Conservation (phyloP, 1,139 yeast species). For the Suhomyces maxii region DNA sequence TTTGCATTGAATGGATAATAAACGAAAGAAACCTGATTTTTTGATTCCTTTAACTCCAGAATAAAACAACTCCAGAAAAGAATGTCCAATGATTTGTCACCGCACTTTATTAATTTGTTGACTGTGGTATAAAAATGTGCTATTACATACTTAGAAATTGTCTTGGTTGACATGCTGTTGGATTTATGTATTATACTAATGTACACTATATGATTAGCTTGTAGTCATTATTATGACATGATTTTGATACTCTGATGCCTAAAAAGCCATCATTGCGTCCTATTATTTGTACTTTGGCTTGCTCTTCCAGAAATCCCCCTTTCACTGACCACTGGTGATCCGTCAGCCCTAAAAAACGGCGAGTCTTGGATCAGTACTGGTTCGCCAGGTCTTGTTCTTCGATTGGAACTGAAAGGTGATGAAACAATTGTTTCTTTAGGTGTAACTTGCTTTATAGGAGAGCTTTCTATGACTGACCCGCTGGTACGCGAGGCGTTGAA, state of each 20-base stretch:
- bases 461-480: background rate
- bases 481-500: constrained; percentile 1
- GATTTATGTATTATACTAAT: constrained; percentile 6
- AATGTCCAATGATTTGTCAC: too few relatives aligned
- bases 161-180: background rate
- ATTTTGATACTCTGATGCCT: too few relatives aligned
- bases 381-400: constrained; percentile 34
- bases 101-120: too few relatives aligned
- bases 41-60: too few relatives aligned
- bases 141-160: background rate
- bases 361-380: constrained; percentile 33
- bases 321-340: constrained; percentile 19
- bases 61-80: too few relatives aligned
- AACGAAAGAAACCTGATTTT: too few relatives aligned
- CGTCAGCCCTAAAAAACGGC: constrained; percentile 30
- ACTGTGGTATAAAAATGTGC: background rate
- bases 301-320: constrained; percentile 3
- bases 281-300: too few relatives aligned
- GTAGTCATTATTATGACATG: too few relatives aligned
- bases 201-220: constrained; percentile 2
- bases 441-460: constrained; percentile 3
- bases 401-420: constrained; percentile 20
- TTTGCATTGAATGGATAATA: background rate
- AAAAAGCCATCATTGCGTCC: too few relatives aligned
- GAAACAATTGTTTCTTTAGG: constrained; percentile 13